Percentiles rank a stretch among this genome's conserved stretches.
phyloP scores from a whole-genome alignment of 2,329 filamentous ascomycete genomes.

The Colletotrichum tamarilloi region DNA sequence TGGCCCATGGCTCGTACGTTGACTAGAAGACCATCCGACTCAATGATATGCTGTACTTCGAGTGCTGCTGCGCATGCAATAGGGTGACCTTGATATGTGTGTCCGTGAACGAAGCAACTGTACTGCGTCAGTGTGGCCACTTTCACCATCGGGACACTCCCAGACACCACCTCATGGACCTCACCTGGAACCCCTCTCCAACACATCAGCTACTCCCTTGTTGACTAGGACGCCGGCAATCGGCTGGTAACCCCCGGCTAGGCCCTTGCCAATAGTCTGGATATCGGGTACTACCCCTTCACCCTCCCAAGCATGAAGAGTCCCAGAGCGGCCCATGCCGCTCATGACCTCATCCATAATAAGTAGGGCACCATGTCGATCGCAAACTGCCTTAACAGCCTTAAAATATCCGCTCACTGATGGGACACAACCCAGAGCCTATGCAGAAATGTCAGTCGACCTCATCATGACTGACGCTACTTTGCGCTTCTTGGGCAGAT shows the following conservation, averaged over 20 bases:
- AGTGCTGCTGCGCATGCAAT: conserved; percentile 52
- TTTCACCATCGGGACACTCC: conserved; percentile 27
- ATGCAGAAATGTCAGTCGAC: background rate
- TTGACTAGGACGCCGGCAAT: conserved; percentile 65
- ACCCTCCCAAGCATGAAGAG: conserved; percentile 25
- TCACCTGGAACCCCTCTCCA: conserved; percentile 57
- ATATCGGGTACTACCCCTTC: conserved; percentile 61
- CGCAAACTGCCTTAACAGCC: conserved; percentile 72
- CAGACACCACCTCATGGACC: background rate
- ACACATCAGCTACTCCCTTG: conserved; percentile 58
- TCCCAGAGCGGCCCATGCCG: conserved; percentile 28
- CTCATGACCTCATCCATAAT: conserved; percentile 66
- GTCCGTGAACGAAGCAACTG: conserved; percentile 65
- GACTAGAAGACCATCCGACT: conserved; percentile 45
- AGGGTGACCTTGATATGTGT: conserved; percentile 62
- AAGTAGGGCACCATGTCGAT: conserved; percentile 72
- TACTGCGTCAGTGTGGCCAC: conserved; percentile 22
- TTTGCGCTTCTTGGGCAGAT: background rate
- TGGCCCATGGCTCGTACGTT: conserved; percentile 45
- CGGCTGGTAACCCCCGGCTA: conserved; percentile 66
- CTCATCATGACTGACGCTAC: background rate
- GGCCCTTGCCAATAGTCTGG: conserved; percentile 68
- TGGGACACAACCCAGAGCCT: conserved; percentile 73
- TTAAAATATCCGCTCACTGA: conserved; percentile 71
- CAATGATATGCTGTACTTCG: conserved; percentile 51